phyloP scores from a whole-genome alignment of 202 grass and related monocot genomes.

The Panicum hallii region DNA sequence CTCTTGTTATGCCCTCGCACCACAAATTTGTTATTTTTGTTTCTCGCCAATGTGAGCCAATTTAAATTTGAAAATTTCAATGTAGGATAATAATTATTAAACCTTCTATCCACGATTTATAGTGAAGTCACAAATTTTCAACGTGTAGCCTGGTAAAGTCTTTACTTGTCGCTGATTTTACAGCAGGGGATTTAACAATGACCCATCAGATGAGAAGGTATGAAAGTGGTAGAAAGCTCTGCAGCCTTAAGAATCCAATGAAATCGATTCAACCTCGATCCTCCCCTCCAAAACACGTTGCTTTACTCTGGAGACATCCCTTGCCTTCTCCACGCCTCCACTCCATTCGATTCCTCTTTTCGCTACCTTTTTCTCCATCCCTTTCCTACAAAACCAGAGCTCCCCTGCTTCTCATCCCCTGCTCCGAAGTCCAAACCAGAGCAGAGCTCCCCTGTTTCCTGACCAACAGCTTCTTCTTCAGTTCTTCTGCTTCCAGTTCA shows the following conservation, averaged over 20 bases:
- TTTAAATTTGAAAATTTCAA: too few relatives aligned
- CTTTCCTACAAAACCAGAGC: conserved; percentile 32
- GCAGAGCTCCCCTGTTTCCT: conserved; percentile 12
- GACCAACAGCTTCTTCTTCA: not conserved
- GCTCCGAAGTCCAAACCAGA: not conserved
- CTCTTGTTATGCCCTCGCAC: too few relatives aligned
- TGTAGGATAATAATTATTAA: too few relatives aligned
- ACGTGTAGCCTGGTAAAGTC: too few relatives aligned
- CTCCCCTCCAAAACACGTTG: conserved; percentile 7
- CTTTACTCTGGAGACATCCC: conserved; percentile 51
- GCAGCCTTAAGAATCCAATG: not conserved
- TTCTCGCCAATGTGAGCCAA: too few relatives aligned
- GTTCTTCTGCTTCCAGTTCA: not conserved
- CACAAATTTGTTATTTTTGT: too few relatives aligned
- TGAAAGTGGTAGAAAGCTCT: not conserved
- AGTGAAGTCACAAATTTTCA: too few relatives aligned
- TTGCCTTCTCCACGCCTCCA: conserved; percentile 59
- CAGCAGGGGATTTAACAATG: too few relatives aligned
- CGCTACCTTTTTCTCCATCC: not conserved
- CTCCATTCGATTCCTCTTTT: conserved; percentile 39
- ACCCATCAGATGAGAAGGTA: not conserved
- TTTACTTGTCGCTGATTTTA: not conserved
- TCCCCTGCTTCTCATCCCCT: not conserved
- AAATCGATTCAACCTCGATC: not conserved
- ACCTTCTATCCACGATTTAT: too few relatives aligned